Base-by-base conservation (phyloP, 1,139 yeast species). In the Protomyces macrosporus region DNA sequence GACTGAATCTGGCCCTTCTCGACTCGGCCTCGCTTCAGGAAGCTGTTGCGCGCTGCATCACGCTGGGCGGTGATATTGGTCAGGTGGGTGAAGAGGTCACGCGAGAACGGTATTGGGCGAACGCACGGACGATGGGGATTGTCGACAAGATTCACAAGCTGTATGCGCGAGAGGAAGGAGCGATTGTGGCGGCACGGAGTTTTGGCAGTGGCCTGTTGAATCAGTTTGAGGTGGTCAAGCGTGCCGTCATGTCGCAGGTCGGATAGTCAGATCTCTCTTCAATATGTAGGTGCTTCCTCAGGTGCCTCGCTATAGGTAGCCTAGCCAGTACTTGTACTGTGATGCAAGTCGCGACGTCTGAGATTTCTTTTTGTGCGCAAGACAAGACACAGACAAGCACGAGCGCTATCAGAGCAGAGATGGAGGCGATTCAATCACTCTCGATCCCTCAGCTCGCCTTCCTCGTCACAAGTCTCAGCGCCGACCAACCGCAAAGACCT, bases 1-100 rank as follows among this genome's bases (percentile, higher is more conserved):
- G 99, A 14, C 81, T 93, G 66, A 93, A 93, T 74, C 90, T 93
- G 96, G 98, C 98, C n/a, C 97, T 91, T 74, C 85, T 87, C 42
- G 99, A 93, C 72, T 97, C 89, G 1, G 85, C 85, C 65, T 78
- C 86, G 1, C 79, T 93, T 52, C 84, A 86, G 1, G 77, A 74
- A 0, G 88, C 95, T 0, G 73, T 93, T 52, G 96, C 89, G 69
- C 77, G 70, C 9, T 96, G 96, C 0, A 77, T 83, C 3, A 77
- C 78, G 40, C 79, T 97, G 54, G 99, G 99, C 0, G 79, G 88
- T 68, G 98, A 95, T 72, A 86, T 93, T 63, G 98, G 98, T 0
- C 42, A 37, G 16, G 53, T 65, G 9, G 56, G 55, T 14, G 97
- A 91, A 73, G 88, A 90, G 10, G 93, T 88, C 75, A 88, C 90